phyloP scores from a whole-genome alignment of 495 filamentous ascomycete genomes.

The Aspergillus kassunensis region DNA sequence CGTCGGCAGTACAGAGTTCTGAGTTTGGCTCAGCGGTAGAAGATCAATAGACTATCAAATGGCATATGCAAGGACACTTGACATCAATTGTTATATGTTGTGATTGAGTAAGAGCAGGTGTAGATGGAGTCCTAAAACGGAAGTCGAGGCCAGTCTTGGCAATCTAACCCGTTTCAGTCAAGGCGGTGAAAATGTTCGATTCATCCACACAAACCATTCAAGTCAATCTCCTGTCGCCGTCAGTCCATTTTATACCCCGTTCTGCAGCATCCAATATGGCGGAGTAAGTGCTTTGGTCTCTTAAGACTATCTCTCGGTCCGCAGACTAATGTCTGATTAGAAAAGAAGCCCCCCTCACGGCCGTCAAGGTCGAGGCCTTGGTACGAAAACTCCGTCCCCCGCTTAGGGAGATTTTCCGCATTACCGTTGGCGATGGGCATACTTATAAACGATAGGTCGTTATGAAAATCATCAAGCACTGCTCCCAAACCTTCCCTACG shows the following conservation, averaged over 20 bases:
- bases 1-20: no score
- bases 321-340: conserved; percentile 22
- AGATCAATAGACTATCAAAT: no score
- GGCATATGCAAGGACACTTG: no score
- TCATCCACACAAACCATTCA: conserved; percentile 47
- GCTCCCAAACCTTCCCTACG: conserved; percentile 80
- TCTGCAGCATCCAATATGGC: conserved; percentile 40
- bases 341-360: conserved; percentile 63
- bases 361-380: conserved; percentile 82
- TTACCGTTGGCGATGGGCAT: background rate
- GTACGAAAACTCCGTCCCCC: conserved; percentile 48
- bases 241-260: conserved; percentile 19
- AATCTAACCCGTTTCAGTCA: conserved; percentile 22
- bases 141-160: conserved; percentile 21
- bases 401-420: conserved; percentile 17
- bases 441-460: conserved; percentile 60
- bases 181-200: conserved; percentile 33
- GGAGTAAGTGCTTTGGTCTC: conserved; percentile 29
- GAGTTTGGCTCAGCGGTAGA: no score
- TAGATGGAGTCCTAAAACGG: background rate
- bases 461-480: conserved; percentile 95
- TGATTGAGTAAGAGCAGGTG: no score
- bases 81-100: no score
- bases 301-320: background rate
- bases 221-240: conserved; percentile 25